Evolutionary conservation across 2,329 filamentous ascomycete genomes (phyloP).

Genomic region (Sclerotinia nivalis): DNA sequence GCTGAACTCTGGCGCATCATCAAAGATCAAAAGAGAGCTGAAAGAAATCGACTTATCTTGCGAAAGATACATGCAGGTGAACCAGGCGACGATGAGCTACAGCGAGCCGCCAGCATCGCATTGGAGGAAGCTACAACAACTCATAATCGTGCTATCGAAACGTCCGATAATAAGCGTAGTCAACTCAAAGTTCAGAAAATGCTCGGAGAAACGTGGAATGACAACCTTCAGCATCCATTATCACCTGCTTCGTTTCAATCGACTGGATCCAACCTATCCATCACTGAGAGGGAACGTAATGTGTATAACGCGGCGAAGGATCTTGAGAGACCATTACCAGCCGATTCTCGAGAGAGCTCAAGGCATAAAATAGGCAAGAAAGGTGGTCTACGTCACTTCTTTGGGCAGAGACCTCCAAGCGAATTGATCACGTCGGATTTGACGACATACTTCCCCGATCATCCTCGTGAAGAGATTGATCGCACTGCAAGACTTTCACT

Average conservation of each 20-base stretch:
- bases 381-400: constrained; percentile 73
- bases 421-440: constrained; percentile 96
- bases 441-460: constrained; percentile 95
- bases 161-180: constrained; percentile 69
- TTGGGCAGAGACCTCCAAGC: constrained; percentile 88
- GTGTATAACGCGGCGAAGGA: constrained; percentile 60
- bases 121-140: constrained; percentile 80
- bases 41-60: constrained; percentile 87
- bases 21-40: constrained; percentile 79
- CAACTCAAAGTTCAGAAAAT: constrained; percentile 87
- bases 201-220: constrained; percentile 82
- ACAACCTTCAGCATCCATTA: constrained; percentile 77
- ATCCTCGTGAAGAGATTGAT: constrained; percentile 91
- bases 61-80: constrained; percentile 90
- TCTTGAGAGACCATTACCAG: constrained; percentile 56
- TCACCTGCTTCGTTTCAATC: constrained; percentile 72
- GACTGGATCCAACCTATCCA: constrained; percentile 39
- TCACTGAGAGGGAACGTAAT: constrained; percentile 65
- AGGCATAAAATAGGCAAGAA: constrained; percentile 49
- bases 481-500: constrained; percentile 92
- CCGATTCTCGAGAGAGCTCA: constrained; percentile 41
- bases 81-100: constrained; percentile 82
- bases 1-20: constrained; percentile 89
- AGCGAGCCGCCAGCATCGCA: constrained; percentile 84
- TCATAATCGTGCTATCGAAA: constrained; percentile 63